Evolutionary conservation across 176 grass and related monocot genomes (phyloP).

Genomic region (Otatea glauca): DNA sequence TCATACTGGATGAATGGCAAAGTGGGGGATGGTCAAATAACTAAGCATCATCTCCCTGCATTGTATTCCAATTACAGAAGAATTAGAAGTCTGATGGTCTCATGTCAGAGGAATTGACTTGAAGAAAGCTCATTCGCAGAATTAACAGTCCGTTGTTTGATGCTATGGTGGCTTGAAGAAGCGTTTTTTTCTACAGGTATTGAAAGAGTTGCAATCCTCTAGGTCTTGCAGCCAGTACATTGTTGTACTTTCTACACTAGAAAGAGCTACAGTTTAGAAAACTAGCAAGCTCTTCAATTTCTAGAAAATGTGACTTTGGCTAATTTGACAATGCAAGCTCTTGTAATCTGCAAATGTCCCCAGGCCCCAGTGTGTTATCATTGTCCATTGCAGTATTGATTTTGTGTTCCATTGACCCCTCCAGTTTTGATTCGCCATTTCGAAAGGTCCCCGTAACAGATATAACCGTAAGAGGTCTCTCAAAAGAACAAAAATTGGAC

Average conservation of each 20-base stretch:
- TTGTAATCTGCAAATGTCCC: not conserved
- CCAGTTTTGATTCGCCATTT: not conserved
- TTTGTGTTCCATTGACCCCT: not conserved
- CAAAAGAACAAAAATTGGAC: not conserved
- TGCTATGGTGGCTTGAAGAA: not conserved
- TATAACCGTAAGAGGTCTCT: not conserved
- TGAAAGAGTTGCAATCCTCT: not conserved
- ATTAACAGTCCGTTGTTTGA: not conserved
- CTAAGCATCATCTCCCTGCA: not conserved
- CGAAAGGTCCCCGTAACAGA: not conserved
- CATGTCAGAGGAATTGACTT: not conserved
- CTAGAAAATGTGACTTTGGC: not conserved
- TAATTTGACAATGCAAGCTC: not conserved
- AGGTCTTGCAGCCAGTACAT: not conserved
- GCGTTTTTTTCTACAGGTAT: too few relatives aligned
- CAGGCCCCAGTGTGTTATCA: not conserved
- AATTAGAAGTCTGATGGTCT: not conserved
- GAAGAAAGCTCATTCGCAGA: not conserved
- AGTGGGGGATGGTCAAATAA: not conserved
- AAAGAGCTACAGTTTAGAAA: not conserved
- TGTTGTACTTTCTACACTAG: not conserved
- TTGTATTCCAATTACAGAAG: not conserved
- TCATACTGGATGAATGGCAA: not conserved
- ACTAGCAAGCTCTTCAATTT: not conserved
- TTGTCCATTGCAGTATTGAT: not conserved